Evolutionary conservation across 495 filamentous ascomycete species (phyloP).

Genomic region (Penicillium mononematosum): DNA sequence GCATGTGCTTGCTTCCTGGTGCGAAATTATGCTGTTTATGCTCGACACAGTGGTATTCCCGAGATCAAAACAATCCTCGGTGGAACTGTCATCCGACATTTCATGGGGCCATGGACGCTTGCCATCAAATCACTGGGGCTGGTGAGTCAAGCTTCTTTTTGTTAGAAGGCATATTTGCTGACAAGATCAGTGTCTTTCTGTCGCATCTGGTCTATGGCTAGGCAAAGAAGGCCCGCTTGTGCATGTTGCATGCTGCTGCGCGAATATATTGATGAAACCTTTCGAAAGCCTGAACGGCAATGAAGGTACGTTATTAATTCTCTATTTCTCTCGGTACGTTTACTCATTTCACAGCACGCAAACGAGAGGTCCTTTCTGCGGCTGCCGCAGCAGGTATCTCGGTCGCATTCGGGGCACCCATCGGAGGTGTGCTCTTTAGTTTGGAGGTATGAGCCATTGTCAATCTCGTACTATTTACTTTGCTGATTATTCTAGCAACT

Average conservation of each 20-base stretch:
- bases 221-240: conserved; percentile 97
- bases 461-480: not conserved
- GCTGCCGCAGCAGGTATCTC: conserved; percentile 94
- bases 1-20: conserved; percentile 76
- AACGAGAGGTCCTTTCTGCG: conserved; percentile 92
- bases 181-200: conserved; percentile 67
- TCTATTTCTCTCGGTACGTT: not conserved
- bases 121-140: conserved; percentile 88
- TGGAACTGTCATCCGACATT: conserved; percentile 88
- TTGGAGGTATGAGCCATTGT: conserved; percentile 61
- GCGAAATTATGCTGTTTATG: conserved; percentile 78
- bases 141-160: conserved; percentile 48
- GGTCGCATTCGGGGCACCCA: conserved; percentile 95
- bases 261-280: conserved; percentile 90
- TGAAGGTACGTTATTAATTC: conserved; percentile 61
- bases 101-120: conserved; percentile 92
- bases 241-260: conserved; percentile 96
- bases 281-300: conserved; percentile 82
- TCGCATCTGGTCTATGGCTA: conserved; percentile 96
- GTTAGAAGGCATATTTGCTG: conserved; percentile 9
- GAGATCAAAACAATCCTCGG: conserved; percentile 97
- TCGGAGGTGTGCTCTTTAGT: conserved; percentile 90
- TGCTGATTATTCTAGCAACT: conserved; percentile 58
- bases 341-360: conserved; percentile 62
- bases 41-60: conserved; percentile 94